Evolutionary conservation across 495 filamentous ascomycete species (phyloP).

Genomic region (Copromyces sp.): DNA sequence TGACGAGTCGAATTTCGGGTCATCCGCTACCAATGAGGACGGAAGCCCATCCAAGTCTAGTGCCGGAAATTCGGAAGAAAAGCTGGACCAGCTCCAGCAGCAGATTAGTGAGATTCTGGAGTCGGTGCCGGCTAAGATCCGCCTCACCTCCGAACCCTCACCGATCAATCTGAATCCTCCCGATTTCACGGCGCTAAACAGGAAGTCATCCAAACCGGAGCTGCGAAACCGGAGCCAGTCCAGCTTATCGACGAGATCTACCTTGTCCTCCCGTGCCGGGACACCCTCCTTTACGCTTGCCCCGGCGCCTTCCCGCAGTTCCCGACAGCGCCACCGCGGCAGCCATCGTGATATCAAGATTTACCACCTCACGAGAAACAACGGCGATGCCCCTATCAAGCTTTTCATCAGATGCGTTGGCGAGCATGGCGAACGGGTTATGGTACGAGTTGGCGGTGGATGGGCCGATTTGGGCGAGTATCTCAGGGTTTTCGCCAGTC

Average conservation of each 20-base stretch:
- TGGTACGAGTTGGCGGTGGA: slow-evolving; percentile 93
- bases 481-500: slow-evolving; percentile 81
- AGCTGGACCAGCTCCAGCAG: slow-evolving; percentile 58
- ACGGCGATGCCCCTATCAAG: slow-evolving; percentile 77
- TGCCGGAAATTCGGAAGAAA: slow-evolving; percentile 30
- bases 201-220: slow-evolving; percentile 26
- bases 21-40: slow-evolving; percentile 15
- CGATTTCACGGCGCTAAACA: slow-evolving; percentile 33
- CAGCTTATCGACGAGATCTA: slow-evolving; percentile 28
- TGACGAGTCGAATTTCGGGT: not conserved
- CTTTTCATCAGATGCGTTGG: slow-evolving; percentile 88
- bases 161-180: slow-evolving; percentile 37
- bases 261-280: slow-evolving; percentile 41
- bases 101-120: slow-evolving; percentile 79
- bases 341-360: slow-evolving; percentile 66
- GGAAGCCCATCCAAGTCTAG: slow-evolving; percentile 24
- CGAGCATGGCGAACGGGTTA: slow-evolving; percentile 81
- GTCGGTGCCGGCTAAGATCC: slow-evolving; percentile 69
- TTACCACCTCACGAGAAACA: slow-evolving; percentile 82
- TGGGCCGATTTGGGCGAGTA: slow-evolving; percentile 96
- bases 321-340: slow-evolving; percentile 32
- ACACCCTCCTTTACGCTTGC: slow-evolving; percentile 63
- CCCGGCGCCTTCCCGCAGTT: slow-evolving; percentile 41
- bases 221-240: slow-evolving; percentile 31
- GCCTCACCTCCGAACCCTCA: slow-evolving; percentile 48